These are phyloP conservation scores for Lasiodiplodia hormozganensis DNA, from an alignment of 2,329 filamentous ascomycete genomes.

Conservation along the genomic window DNA sequence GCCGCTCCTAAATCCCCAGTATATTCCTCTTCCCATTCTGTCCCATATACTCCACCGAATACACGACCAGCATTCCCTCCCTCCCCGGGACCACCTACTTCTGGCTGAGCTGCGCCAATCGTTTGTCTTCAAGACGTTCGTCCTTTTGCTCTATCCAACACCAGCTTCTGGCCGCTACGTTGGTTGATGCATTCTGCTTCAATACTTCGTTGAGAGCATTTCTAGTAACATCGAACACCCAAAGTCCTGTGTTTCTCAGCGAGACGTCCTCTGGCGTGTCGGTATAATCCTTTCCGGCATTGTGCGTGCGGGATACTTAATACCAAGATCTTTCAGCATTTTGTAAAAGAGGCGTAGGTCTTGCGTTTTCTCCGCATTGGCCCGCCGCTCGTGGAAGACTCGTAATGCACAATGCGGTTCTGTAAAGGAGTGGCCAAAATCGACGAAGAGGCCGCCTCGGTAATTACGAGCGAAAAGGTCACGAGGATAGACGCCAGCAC, in stretches of 20 bases:
- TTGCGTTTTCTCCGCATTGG: not conserved
- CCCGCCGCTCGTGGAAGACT: not conserved
- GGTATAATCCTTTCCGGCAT: not conserved
- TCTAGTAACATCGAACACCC: not conserved
- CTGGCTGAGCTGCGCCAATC: too few species aligned
- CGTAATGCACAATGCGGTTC: not conserved
- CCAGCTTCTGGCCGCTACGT: too few species aligned
- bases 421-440: not conserved
- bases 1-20: constrained; percentile 57
- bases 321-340: not conserved
- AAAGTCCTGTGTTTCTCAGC: not conserved
- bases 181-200: constrained; percentile 29
- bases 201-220: constrained; percentile 26
- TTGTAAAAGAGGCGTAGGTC: not conserved
- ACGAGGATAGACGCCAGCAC: not conserved
- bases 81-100: too few species aligned
- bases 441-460: not conserved
- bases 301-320: not conserved
- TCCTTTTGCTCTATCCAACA: too few species aligned
- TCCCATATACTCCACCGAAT: constrained; percentile 31
- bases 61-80: constrained; percentile 36
- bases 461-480: not conserved
- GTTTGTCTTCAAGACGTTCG: too few species aligned
- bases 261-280: not conserved
- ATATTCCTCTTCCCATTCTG: constrained; percentile 58